phyloP scores from a whole-genome alignment of 2,329 filamentous ascomycete species.

The Aspergillus fumigatiaffinis region DNA sequence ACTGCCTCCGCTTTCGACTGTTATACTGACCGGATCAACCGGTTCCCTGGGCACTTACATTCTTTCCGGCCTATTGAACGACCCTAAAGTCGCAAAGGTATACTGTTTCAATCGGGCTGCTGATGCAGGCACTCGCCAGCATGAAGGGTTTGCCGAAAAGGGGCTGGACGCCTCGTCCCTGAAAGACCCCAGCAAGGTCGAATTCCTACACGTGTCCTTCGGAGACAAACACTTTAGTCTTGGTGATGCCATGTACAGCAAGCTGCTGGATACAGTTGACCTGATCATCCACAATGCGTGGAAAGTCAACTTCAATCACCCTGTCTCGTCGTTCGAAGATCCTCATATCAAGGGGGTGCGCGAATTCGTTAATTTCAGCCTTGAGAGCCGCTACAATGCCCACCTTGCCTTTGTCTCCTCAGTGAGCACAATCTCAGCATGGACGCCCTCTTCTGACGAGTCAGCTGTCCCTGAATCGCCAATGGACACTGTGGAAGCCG shows the following conservation, averaged over 20 bases:
- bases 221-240: not conserved
- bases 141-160: not conserved
- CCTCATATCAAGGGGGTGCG: constrained; percentile 14
- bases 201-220: not conserved
- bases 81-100: not conserved
- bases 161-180: not conserved
- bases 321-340: constrained; percentile 17
- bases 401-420: constrained; percentile 26
- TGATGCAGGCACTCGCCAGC: not conserved
- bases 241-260: constrained; percentile 3
- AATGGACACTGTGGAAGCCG: constrained; percentile 17
- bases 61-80: not conserved
- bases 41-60: constrained; percentile 1
- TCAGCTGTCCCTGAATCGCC: constrained; percentile 2
- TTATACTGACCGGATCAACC: constrained; percentile 5
- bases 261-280: constrained; percentile 11
- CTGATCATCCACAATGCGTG: constrained; percentile 30
- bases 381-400: constrained; percentile 9
- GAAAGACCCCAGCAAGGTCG: not conserved
- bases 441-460: constrained; percentile 7
- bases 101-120: constrained; percentile 3
- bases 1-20: not conserved
- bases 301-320: constrained; percentile 30
- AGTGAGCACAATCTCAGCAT: constrained; percentile 23
- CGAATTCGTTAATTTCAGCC: constrained; percentile 21